These are phyloP conservation scores for Pinus taeda DNA, from an alignment of 75 land plant genomes.

Conservation along the genomic window DNA sequence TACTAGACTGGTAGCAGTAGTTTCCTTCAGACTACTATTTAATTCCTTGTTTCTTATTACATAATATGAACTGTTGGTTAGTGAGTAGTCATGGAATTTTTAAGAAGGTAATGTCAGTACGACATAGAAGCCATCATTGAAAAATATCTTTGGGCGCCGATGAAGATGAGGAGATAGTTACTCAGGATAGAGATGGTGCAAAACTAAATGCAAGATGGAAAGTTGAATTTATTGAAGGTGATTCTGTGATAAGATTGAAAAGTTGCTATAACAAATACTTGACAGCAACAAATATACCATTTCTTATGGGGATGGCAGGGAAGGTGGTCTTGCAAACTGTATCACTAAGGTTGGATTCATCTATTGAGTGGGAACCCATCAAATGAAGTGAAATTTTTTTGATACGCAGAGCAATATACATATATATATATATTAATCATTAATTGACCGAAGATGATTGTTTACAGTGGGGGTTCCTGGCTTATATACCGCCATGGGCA, in stretches of 20 bases:
- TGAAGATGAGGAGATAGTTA: constrained; percentile 55
- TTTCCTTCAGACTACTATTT: not conserved
- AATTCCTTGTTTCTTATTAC: not conserved
- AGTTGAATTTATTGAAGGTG: constrained; percentile 51
- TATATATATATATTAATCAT: too few relatives aligned
- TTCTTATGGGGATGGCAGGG: constrained; percentile 81
- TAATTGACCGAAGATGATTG: too few relatives aligned
- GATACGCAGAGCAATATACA: too few relatives aligned
- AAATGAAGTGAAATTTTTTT: constrained; percentile 56
- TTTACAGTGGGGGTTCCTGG: too few relatives aligned
- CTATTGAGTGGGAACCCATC: constrained; percentile 88
- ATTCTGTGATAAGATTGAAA: constrained; percentile 48
- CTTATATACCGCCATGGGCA: too few relatives aligned
- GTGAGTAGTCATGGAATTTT: constrained; percentile 28
- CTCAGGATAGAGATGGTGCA: constrained; percentile 45
- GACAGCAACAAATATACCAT: constrained; percentile 68
- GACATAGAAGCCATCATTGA: constrained; percentile 58
- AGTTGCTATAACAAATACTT: constrained; percentile 63
- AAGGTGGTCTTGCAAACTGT: constrained; percentile 68
- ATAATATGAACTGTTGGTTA: not conserved
- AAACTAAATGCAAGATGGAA: constrained; percentile 60
- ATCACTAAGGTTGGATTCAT: constrained; percentile 51
- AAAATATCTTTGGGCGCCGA: constrained; percentile 61
- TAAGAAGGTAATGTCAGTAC: constrained; percentile 47
- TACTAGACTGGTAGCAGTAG: too few relatives aligned